Evolutionary conservation across 2,329 filamentous ascomycete species (phyloP).

Genomic region (Didymella pinodella): DNA sequence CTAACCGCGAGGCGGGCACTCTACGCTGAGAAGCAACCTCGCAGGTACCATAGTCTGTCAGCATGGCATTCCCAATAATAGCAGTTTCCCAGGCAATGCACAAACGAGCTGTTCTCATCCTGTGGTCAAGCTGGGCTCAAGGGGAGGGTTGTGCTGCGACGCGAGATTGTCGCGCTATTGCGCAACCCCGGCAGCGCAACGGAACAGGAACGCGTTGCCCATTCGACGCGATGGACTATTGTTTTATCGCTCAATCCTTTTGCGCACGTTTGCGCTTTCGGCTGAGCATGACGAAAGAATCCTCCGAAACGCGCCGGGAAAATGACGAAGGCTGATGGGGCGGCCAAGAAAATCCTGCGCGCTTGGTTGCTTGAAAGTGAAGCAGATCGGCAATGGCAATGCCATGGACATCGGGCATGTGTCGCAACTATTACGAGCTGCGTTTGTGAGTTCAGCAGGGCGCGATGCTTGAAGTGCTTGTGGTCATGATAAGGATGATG

Average conservation of each 20-base stretch:
- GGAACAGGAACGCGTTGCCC: constrained; percentile 19
- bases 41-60: background rate
- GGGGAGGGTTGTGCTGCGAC: constrained; percentile 2
- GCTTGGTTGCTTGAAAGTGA: constrained; percentile 15
- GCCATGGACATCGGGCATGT: constrained; percentile 5
- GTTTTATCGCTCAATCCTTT: background rate
- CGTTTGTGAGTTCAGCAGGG: background rate
- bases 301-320: background rate
- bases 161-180: constrained; percentile 20
- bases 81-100: constrained; percentile 9
- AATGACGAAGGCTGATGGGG: constrained; percentile 22
- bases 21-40: background rate
- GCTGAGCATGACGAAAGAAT: background rate
- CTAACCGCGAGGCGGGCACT: too few relatives aligned
- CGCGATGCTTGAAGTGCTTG: background rate
- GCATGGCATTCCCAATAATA: background rate
- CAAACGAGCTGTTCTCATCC: constrained; percentile 1
- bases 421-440: background rate
- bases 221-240: constrained; percentile 15
- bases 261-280: constrained; percentile 10
- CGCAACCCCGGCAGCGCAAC: constrained; percentile 2
- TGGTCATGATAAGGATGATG: background rate
- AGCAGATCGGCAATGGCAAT: constrained; percentile 19
- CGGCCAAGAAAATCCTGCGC: constrained; percentile 14
- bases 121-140: too few relatives aligned